Evolutionary conservation across 2,329 filamentous ascomycete genomes (phyloP).

Genomic region (Penicillium thymicola): DNA sequence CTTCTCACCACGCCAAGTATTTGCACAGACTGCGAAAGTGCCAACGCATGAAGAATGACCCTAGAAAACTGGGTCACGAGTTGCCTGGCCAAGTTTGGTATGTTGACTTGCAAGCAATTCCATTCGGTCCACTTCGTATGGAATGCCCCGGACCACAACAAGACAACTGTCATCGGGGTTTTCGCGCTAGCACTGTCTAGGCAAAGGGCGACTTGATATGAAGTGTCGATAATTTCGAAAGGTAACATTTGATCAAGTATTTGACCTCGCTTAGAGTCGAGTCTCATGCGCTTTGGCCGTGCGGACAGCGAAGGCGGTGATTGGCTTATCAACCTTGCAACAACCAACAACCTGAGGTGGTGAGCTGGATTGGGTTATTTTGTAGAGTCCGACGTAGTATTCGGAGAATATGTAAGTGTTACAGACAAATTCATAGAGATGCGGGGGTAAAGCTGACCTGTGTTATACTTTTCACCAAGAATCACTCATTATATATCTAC

Average conservation of each 20-base stretch:
- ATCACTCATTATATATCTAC: not conserved
- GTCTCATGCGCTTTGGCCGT: not conserved
- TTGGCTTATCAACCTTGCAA: not conserved
- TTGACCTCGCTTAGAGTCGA: not conserved
- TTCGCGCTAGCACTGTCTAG: not conserved
- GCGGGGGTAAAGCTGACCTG: not conserved
- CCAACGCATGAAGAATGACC: not conserved
- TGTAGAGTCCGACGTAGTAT: not conserved
- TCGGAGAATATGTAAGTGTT: not conserved
- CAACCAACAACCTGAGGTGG: not conserved
- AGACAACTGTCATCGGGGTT: not conserved
- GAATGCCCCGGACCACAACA: not conserved
- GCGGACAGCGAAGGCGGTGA: not conserved
- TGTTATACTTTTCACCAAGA: no score
- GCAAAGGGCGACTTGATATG: not conserved
- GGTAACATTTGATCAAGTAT: not conserved
- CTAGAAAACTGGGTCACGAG: not conserved
- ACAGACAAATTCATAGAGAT: not conserved
- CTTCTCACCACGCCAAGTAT: not conserved
- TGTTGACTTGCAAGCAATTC: not conserved
- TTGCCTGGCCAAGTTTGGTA: conserved; percentile 1
- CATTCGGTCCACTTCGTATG: not conserved
- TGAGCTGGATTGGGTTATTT: not conserved
- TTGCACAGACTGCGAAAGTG: not conserved
- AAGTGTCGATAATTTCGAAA: not conserved